phyloP scores from a whole-genome alignment of 2,329 filamentous ascomycete genomes.

The Colletotrichum aenigma region DNA sequence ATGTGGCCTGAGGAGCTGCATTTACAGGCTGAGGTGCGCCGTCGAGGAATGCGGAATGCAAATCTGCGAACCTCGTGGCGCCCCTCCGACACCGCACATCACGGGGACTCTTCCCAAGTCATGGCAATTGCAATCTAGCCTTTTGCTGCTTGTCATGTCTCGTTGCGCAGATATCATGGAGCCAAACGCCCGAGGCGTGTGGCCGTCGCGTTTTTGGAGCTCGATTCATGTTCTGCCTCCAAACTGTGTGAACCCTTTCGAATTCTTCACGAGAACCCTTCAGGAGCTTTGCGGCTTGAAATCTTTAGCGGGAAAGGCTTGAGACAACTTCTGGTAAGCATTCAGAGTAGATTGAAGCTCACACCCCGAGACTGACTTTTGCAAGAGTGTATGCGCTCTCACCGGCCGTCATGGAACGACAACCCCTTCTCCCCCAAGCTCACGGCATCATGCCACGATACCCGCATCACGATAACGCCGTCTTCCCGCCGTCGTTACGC shows the following conservation, averaged over 20 bases:
- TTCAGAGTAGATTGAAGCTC: background rate
- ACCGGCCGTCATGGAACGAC: background rate
- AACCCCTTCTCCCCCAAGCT: slow-evolving; percentile 1
- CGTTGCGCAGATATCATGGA: background rate
- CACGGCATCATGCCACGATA: slow-evolving; percentile 8
- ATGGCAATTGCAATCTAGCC: background rate
- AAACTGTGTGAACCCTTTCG: background rate
- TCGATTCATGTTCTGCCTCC: background rate
- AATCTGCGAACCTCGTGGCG: background rate
- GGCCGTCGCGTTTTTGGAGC: too few species aligned
- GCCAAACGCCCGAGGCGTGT: background rate
- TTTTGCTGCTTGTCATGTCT: background rate
- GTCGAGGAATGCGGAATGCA: background rate
- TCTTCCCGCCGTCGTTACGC: slow-evolving; percentile 53
- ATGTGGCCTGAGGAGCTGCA: slow-evolving; percentile 12
- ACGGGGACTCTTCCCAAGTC: background rate
- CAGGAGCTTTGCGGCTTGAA: background rate
- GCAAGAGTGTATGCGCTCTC: background rate
- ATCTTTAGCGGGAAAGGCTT: background rate
- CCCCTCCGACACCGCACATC: background rate
- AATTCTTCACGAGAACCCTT: background rate
- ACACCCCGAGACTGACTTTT: background rate
- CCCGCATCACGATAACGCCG: slow-evolving; percentile 40
- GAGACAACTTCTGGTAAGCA: background rate
- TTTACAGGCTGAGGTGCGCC: background rate